Base-by-base conservation (phyloP, 83 land plant genomes). In the Isoetes engelmannii region DNA sequence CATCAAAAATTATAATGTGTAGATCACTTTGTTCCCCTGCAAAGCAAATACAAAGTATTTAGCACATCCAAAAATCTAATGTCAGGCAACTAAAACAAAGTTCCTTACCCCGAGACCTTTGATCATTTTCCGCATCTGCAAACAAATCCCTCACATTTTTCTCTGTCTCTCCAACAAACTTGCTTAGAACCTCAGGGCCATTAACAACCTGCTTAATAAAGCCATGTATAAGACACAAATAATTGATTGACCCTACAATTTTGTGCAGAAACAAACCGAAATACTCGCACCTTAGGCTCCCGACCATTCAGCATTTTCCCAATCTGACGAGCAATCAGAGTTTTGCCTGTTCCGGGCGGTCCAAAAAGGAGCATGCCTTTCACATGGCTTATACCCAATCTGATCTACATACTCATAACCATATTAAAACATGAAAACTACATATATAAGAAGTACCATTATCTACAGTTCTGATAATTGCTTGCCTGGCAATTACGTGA, bases 71-170 rank as follows among this genome's bases (percentile, higher is more conserved):
- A 6, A 56, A 12, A 44, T 44, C 50, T 12, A 1, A 65, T 44
- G 68, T 21, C 17, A 51, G 55, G 17, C 17, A 51, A 51, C 13
- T 12, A 17, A 51, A 51, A 51, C 63, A 60, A 15, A 60, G 21
- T 21, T 10, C 1, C 70, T 70, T 71, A 90, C 98, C 97, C 47
- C 71, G 79, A 37, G 86, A 59, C 71, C 83, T 82, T 69, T 95
- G 99, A 58, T 95, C 99, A 67, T 85, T 75, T 70, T 95, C 99
- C 65, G 99, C 99, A 82, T 95, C 97, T 58, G 99, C 99, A 88
- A 95, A 95, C 37, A 95, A 80, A 68, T 95, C 99, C 37, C 99
- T 86, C 28, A 95, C 89, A 84, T 95, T 95, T 70, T 95, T 91
- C 69, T 95, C 97, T 18, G 97, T 95, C 72, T 95, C 97, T 77